These are phyloP conservation scores for Chrysoporthe austroafricana DNA, from an alignment of 2,329 filamentous ascomycete species.

Conservation along the genomic window DNA sequence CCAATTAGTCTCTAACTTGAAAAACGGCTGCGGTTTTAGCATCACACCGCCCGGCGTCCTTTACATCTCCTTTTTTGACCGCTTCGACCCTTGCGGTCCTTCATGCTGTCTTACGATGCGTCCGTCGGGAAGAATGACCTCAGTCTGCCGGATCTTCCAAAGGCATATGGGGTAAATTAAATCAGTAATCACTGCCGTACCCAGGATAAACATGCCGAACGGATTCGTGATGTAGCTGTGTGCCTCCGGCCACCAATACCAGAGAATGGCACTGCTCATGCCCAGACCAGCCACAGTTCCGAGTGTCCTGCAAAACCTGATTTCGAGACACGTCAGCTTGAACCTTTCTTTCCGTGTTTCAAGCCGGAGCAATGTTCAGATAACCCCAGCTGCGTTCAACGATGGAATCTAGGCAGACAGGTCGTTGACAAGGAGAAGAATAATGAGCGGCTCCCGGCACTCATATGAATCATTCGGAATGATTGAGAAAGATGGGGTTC, in stretches of 20 bases:
- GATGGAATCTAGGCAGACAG: neutral
- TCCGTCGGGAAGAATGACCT: constrained; percentile 44
- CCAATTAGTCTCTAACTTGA: neutral
- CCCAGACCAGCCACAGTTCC: constrained; percentile 49
- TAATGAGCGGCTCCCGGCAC: neutral
- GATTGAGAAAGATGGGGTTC: neutral
- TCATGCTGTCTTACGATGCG: constrained; percentile 34
- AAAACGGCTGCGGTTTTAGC: neutral
- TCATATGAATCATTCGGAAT: neutral
- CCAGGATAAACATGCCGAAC: constrained; percentile 47
- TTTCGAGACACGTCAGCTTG: constrained; percentile 13
- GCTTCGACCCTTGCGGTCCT: neutral
- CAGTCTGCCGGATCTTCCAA: constrained; percentile 43
- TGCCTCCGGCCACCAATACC: constrained; percentile 56
- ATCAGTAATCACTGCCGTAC: constrained; percentile 46
- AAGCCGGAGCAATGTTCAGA: neutral
- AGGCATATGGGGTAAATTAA: constrained; percentile 50
- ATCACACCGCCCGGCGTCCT: neutral
- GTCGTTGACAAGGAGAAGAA: neutral
- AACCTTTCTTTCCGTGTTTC: neutral
- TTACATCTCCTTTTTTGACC: constrained; percentile 14
- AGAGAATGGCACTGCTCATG: constrained; percentile 44
- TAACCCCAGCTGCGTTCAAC: neutral
- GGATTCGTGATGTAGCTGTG: constrained; percentile 51
- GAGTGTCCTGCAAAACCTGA: constrained; percentile 48